Conservation (phyloP, 306 rosid species). For the Biancaea sappan region DNA sequence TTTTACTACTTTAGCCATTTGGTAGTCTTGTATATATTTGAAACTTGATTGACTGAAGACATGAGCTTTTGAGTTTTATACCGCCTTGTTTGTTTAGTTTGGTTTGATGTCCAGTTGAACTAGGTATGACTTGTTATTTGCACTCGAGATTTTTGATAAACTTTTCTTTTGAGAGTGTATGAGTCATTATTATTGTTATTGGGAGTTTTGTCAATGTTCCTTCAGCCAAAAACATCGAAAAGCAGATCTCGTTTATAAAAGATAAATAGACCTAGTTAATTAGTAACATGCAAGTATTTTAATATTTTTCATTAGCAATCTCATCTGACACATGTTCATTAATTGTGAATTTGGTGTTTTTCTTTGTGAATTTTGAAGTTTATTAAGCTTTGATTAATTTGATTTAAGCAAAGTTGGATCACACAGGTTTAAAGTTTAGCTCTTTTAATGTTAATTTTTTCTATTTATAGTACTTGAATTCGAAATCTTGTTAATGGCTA, state of each 20-base stretch:
- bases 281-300: too few species aligned
- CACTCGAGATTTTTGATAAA: slow-evolving; percentile 11
- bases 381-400: too few species aligned
- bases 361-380: too few species aligned
- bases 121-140: slow-evolving; percentile 13
- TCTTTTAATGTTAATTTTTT: too few species aligned
- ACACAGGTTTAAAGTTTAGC: too few species aligned
- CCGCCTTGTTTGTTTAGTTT: slow-evolving; percentile 28
- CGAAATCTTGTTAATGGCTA: too few species aligned
- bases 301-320: too few species aligned
- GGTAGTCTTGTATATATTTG: slow-evolving; percentile 34
- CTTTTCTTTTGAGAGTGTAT: slow-evolving; percentile 28
- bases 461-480: too few species aligned
- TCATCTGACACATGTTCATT: too few species aligned
- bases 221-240: neutral
- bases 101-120: slow-evolving; percentile 28
- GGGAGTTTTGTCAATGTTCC: neutral
- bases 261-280: too few species aligned
- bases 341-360: too few species aligned
- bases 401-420: too few species aligned
- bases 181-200: neutral
- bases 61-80: slow-evolving; percentile 33
- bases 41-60: slow-evolving; percentile 32
- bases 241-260: neutral
- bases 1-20: slow-evolving; percentile 6